Conservation (phyloP, 139 green algal genomes). For the Pleodorina starrii region DNA sequence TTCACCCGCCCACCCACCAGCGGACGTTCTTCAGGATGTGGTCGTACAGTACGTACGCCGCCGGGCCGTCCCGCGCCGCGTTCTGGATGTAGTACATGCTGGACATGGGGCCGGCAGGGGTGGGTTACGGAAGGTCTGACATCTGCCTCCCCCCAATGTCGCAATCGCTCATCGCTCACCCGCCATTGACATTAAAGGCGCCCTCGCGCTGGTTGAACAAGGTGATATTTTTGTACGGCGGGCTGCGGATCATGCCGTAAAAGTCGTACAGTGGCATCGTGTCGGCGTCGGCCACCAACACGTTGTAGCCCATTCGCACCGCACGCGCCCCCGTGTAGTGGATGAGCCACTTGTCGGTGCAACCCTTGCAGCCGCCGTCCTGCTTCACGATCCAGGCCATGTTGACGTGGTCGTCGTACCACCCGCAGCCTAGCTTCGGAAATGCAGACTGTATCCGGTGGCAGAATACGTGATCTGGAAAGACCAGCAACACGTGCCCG, state of each 20-base stretch:
- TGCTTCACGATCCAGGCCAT: conserved; percentile 26
- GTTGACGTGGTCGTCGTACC: neutral
- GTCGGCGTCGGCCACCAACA: conserved; percentile 35
- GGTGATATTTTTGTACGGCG: conserved; percentile 26
- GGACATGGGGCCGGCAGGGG: neutral
- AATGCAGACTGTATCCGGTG: neutral
- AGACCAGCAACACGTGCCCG: conserved; percentile 7
- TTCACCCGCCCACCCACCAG: conserved; percentile 15
- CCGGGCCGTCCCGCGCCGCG: conserved; percentile 5
- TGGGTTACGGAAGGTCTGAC: neutral
- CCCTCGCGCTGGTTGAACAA: conserved; percentile 32
- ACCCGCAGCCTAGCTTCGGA: conserved; percentile 5
- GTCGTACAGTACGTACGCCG: conserved; percentile 47
- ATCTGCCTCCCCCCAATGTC: too few species aligned
- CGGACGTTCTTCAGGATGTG: conserved; percentile 35
- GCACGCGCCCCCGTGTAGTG: conserved; percentile 39
- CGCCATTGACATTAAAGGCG: conserved; percentile 40
- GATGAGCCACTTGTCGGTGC: conserved; percentile 38
- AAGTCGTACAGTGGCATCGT: conserved; percentile 26
- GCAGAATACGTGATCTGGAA: neutral
- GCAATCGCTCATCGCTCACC: neutral
- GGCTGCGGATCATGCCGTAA: conserved; percentile 12
- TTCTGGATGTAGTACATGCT: conserved; percentile 50
- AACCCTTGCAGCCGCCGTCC: conserved; percentile 30
- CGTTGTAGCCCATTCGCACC: conserved; percentile 42